Evolutionary conservation across 2,329 filamentous ascomycete genomes (phyloP), one percentile per base, ranked within the genome.

Genomic region (Colletotrichum orchidophilum): DNA sequence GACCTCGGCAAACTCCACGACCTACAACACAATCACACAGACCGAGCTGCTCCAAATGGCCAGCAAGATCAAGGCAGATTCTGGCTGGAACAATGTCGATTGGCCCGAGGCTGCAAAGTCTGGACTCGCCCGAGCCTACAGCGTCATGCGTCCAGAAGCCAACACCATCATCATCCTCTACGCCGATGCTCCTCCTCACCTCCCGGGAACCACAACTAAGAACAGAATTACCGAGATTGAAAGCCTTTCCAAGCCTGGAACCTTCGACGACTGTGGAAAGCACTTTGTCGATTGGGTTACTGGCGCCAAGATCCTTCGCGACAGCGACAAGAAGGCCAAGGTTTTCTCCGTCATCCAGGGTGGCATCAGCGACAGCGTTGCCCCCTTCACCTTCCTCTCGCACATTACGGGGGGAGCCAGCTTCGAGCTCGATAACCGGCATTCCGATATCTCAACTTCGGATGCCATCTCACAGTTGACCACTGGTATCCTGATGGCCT

Each of bases 111-210:
- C 85, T 2, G 77, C 80, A 8, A 87, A 87, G 78, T 86, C 85
- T 0, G 86, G 81, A 0, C 80, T 88, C 4, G 85, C 86, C 1
- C 77, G 76, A 9, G 84, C 85, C 1, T 82, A 87, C 74, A 72
- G 80, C 50, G 74, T 84, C 31, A 87, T 88, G 84, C 81, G 86
- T 31, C 73, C 80, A 0, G 82, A 84, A 12, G 85, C 83, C 7
- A 85, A 83, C 18, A 88, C 86, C 0, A 76, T 88, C n/a, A 80
- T 87, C 55, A 73, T 87, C 5, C 76, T 86, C 21, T 87, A 85
- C 70, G 81, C 85, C 0, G 85, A 87, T 77, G 84, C 84, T 13
- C 81, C 84, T 42, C 83, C 86, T n/a, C 85, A 87, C 75, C 79
- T 79, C 73, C 73, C 77, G 60, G 75, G 76, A 64, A 42, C 59